phyloP scores from a whole-genome alignment of 306 rosid genomes.

The Crotalaria pallida region DNA sequence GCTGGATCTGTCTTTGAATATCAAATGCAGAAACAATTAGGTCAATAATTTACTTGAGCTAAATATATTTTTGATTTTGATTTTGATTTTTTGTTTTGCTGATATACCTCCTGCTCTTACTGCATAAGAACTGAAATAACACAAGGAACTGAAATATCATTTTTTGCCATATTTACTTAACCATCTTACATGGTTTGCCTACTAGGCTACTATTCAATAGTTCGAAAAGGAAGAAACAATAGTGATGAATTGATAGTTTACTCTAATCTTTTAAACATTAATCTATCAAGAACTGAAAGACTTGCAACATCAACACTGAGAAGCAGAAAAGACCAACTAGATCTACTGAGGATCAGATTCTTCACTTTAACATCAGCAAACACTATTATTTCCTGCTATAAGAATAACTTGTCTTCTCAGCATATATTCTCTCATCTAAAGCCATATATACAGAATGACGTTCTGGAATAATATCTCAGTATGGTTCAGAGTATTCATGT shows the following conservation, averaged over 20 bases:
- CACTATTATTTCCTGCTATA: neutral
- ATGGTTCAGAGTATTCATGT: neutral
- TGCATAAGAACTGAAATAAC: too few relatives aligned
- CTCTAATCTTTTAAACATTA: neutral
- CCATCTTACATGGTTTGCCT: neutral
- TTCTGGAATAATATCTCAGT: neutral
- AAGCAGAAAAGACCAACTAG: neutral
- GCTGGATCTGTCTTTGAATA: constrained; percentile 69
- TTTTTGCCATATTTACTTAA: neutral
- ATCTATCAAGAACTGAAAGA: neutral
- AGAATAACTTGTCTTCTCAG: constrained; percentile 5
- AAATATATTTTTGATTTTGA: constrained; percentile 1
- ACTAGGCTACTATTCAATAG: neutral
- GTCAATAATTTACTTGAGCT: constrained; percentile 34
- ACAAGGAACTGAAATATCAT: neutral
- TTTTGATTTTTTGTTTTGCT: too few relatives aligned
- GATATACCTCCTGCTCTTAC: neutral
- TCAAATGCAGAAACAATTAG: constrained; percentile 48
- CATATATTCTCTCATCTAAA: neutral
- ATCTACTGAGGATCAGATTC: neutral
- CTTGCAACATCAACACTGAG: neutral
- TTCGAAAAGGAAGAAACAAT: neutral
- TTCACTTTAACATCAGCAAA: neutral
- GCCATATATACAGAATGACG: neutral
- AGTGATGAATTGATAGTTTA: neutral